Base-by-base conservation (phyloP, 257 asterid genomes). In the Solanum verrucosum region DNA sequence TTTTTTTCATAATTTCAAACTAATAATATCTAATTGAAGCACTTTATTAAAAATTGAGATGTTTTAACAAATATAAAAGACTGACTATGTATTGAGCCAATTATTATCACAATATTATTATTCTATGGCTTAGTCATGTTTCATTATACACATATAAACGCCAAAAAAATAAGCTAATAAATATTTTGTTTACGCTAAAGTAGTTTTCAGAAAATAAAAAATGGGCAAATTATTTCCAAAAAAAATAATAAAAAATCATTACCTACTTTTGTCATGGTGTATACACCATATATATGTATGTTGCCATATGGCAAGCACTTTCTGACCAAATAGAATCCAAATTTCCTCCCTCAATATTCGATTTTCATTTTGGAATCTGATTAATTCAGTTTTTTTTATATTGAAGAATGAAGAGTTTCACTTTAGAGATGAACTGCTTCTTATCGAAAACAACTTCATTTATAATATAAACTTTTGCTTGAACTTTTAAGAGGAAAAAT, bases 281-380 rank as follows among this genome's bases (percentile, higher is more conserved):
- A 42, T 10, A 77, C n/a, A 3, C 15, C 5, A 11, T 49, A 15
- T 49, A 49, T 49, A 3, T 49, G 21, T 16, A 78, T 23, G 63
- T 14, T 78, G 63, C 37, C 84, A 42, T 78, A n/a, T 42, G 84
- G 37, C 65, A n/a, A 25, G 37, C 38, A 78, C 37, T 42, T 44
- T 14, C 38, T 42, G 16, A 78, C 34, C 38, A 25, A 25, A 15
- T 52, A 77, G 23, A 77, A 23, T 13, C 15, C 14, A 15, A 23
- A 6, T 71, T 71, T 4, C 21, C 12, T 15, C 1, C 0, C 1
- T 71, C 0, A 0, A 4, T 31, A 8, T 71, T 0, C 3, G 5
- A 5, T 68, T 13, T 6, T 1, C 4, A 7, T 29, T 13, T 29
- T 70, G 1, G 1, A 1, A 29, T 70, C 0, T 5, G 78, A 71